phyloP scores from a whole-genome alignment of 2,329 filamentous ascomycete species.

The Leptographium radiaticola region DNA sequence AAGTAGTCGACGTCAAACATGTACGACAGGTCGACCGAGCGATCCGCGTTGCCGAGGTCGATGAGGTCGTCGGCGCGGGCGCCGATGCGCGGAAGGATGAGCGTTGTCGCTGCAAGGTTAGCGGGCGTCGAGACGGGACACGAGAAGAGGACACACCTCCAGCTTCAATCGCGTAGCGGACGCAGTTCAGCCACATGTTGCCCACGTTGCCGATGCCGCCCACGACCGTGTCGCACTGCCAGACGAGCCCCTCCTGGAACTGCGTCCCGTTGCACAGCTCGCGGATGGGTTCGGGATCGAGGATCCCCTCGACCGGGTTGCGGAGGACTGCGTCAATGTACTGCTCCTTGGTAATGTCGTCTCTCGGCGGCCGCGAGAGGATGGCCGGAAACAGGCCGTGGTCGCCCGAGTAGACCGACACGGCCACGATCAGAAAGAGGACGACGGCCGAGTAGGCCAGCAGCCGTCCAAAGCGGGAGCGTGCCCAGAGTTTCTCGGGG shows the following conservation, averaged over 20 bases:
- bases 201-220: constrained; percentile 24
- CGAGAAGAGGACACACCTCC: constrained; percentile 2
- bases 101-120: constrained; percentile 7
- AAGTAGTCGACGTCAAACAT: constrained; percentile 9
- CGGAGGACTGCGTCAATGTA: constrained; percentile 11
- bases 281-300: constrained; percentile 10
- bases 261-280: constrained; percentile 16
- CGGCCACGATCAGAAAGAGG: not conserved
- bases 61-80: constrained; percentile 13
- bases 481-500: not conserved
- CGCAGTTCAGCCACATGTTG: constrained; percentile 23
- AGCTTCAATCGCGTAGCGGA: constrained; percentile 22
- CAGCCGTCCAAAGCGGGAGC: constrained; percentile 1
- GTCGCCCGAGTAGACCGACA: not conserved
- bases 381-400: not conserved
- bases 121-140: not conserved
- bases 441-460: not conserved
- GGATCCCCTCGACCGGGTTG: constrained; percentile 10
- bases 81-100: constrained; percentile 10
- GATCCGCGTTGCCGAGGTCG: constrained; percentile 6
- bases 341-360: constrained; percentile 4
- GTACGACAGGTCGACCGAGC: constrained; percentile 5
- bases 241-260: constrained; percentile 22
- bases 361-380: not conserved
- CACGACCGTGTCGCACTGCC: constrained; percentile 21